These are phyloP conservation scores for Trichosporon sp. DNA, from an alignment of 1,284 basidiomycete genomes.

Conservation along the genomic window DNA sequence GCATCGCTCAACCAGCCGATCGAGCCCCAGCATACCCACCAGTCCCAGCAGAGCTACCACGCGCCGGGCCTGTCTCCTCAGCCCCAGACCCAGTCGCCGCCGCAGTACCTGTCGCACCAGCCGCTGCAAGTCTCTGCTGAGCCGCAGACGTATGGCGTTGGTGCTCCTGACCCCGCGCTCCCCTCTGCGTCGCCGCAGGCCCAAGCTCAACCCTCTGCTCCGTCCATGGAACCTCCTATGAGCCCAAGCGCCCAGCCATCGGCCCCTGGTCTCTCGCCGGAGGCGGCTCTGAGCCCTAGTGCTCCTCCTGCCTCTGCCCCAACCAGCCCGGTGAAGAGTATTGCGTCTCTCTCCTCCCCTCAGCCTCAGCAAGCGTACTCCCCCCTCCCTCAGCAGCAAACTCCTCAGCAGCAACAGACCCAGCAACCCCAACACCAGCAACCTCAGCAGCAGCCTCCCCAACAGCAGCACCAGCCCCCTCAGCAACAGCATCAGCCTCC, in stretches of 20 bases:
- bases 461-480: conserved; percentile 28
- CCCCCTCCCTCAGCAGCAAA: conserved; percentile 9
- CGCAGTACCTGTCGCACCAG: conserved; percentile 5
- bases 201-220: neutral
- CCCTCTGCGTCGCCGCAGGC: conserved; percentile 15
- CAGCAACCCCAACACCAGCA: conserved; percentile 26
- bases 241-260: conserved; percentile 18
- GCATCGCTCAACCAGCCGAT: conserved; percentile 30
- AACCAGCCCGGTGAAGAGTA: neutral
- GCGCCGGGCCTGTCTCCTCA: conserved; percentile 65
- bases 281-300: neutral
- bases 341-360: neutral
- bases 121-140: conserved; percentile 20
- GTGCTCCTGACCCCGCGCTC: conserved; percentile 18
- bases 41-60: conserved; percentile 63
- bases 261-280: neutral
- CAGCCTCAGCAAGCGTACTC: neutral
- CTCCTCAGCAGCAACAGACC: conserved; percentile 15
- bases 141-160: conserved; percentile 26
- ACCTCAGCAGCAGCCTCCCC: conserved; percentile 22
- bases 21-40: conserved; percentile 29
- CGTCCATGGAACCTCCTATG: neutral
- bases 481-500: conserved; percentile 20
- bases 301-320: conserved; percentile 7
- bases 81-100: conserved; percentile 58